A percentile compares a stretch with the other conserved stretches of the same genome.
Conservation (phyloP, 163 green algal species). For the Chlorella variabilis region DNA sequence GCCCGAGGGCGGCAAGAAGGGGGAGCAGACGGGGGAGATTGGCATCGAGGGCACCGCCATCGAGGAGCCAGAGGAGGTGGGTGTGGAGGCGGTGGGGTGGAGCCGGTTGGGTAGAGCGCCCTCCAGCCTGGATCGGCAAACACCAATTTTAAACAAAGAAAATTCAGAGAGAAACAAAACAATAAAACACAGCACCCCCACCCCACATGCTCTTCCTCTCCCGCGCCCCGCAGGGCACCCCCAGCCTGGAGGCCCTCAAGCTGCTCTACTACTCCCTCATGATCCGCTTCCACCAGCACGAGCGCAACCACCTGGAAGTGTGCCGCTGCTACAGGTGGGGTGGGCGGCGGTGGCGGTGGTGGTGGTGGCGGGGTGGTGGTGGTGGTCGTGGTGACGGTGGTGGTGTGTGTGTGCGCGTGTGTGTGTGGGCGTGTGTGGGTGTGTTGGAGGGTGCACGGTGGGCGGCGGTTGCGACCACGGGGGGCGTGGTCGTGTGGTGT, state of each 20-base stretch:
- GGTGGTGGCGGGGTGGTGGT: background rate
- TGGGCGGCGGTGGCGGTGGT: background rate
- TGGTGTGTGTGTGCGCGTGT: no score
- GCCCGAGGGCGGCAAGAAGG: constrained; percentile 58
- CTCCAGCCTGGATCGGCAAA: background rate
- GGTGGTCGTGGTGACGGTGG: background rate
- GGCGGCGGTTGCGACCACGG: no score
- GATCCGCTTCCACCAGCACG: constrained; percentile 85
- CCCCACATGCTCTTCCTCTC: no score
- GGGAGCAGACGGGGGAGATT: constrained; percentile 83
- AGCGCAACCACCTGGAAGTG: constrained; percentile 94
- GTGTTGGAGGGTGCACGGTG: no score
- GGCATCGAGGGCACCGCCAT: constrained; percentile 94
- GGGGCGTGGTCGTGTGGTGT: no score
- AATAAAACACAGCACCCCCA: no score
- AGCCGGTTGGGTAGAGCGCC: background rate
- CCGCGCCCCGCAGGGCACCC: constrained; percentile 76
- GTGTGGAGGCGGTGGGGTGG: background rate
- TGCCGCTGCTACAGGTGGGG: constrained; percentile 57
- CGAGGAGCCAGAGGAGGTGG: constrained; percentile 72
- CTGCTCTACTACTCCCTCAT: constrained; percentile 94
- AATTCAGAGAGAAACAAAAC: no score
- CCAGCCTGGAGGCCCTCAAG: constrained; percentile 90
- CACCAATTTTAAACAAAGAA: no score
- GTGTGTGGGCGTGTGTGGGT: no score